Base-by-base conservation (phyloP, 2,329 filamentous ascomycete species). In the Cladosporium phlei region DNA sequence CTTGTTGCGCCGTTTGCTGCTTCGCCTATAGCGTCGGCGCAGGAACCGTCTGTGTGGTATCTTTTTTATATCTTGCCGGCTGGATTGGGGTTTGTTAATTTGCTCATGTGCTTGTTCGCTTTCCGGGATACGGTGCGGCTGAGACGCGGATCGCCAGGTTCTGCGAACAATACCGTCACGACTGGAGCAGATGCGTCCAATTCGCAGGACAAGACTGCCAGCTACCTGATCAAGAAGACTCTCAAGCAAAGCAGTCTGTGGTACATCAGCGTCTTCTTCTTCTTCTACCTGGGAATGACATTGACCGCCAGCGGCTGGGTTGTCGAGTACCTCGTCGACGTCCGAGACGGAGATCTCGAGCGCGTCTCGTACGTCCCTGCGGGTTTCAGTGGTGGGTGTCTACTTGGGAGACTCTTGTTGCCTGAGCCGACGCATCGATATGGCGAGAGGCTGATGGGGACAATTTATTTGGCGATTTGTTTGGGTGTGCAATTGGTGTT, bases 231-330 rank as follows among this genome's bases (percentile, higher is more conserved):
- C 39, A 70, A 69, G 25, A 61, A 64, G 6, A 69, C 75, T 0
- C 50, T 80, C 0, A 63, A 57, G 11, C 69, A 61, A 2, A 73
- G 66, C 12, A 69, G 68, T 3, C 65, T 84, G 3, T 83, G 79
- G 76, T 59, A 80, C 0, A 57, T 84, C 2, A 79, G 78, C 38
- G 45, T 80, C 2, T 83, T 81, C 60, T 84, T 78, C 64, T 83
- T 83, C 64, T 82, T 83, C 59, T 76, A 77, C 42, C 66, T 84
- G 0, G 80, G 81, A 0, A 74, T 72, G 0, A 60, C 58, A 1
- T 71, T 80, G 2, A 83, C 80, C 0, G 74, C 78, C 9, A 69
- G 70, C 61, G 79, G 81, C 1, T 85, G 80, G 81, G 74, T 83
- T 0, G 80, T 84, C 2, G 78, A 83, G 52, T 85, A 80, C 46